A percentile compares a stretch with the other conserved stretches of the same genome.
phyloP scores from a whole-genome alignment of 495 filamentous ascomycete genomes.

The Parathielavia appendiculata region DNA sequence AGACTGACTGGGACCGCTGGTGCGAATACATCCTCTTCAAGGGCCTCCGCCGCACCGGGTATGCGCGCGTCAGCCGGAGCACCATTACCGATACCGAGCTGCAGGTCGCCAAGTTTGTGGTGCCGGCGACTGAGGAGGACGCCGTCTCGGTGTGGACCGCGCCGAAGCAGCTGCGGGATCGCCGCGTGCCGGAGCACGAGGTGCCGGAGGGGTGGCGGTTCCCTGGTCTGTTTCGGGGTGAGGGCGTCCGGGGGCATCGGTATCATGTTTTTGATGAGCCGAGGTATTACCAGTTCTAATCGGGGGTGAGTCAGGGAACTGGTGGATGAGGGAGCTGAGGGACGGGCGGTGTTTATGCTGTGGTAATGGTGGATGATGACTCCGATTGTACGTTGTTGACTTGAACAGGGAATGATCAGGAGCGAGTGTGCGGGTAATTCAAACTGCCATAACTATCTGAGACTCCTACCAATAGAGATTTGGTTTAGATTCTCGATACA shows the following conservation, averaged over 20 bases:
- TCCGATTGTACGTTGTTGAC: no score
- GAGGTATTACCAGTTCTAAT: conserved; percentile 54
- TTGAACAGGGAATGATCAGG: no score
- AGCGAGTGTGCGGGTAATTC: no score
- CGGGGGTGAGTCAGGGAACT: neutral
- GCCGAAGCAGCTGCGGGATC: conserved; percentile 30
- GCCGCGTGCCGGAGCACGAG: conserved; percentile 54
- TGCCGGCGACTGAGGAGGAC: conserved; percentile 64
- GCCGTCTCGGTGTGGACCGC: conserved; percentile 42
- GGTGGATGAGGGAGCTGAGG: neutral
- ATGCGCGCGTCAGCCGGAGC: conserved; percentile 79
- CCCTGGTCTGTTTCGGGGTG: conserved; percentile 78
- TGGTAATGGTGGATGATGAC: neutral
- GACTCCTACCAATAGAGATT: no score
- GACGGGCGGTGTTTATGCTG: no score
- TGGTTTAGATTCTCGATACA: no score
- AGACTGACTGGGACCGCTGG: conserved; percentile 93
- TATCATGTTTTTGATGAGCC: conserved; percentile 98
- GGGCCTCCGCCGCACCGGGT: conserved; percentile 76
- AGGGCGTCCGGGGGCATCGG: conserved; percentile 80
- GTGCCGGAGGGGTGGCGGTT: conserved; percentile 75
- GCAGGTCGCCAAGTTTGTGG: conserved; percentile 92
- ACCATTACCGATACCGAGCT: conserved; percentile 98
- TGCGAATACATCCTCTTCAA: conserved; percentile 99
- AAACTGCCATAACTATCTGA: no score